Evolutionary conservation across 352 stramenopile species (phyloP), one percentile per base, ranked within the genome.

Genomic region (Phytophthora capsici): DNA sequence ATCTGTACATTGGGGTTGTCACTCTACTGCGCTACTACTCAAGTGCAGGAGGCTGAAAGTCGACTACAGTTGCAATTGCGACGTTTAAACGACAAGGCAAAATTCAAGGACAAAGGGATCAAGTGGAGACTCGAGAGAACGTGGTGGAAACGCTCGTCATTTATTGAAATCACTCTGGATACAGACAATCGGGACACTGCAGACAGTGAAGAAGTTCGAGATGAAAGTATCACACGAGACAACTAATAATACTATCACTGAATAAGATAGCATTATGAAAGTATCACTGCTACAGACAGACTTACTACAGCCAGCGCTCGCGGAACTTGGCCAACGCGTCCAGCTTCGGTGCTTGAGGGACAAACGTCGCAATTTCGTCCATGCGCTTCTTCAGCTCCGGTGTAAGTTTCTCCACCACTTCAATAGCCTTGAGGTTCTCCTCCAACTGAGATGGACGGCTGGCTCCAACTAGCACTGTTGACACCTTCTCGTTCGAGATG

Each of bases 1-100:
- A 46, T 94, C 22, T 95, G 88, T 69, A 93, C 88, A 26, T 62
- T 91, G 16, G 88, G 88, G 0, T 60, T 94, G 17, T 94, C 85
- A 10, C 80, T 95, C 40, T 95, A 95, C 61, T 94, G 88, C 26
- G 88, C 88, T 26, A 76, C 77, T 19, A 68, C 75, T 9, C 88
- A 95, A 61, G 85, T 95, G 26, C 71, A 73, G 22, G 88, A 95
- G 46, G 85, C 88, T 7, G 84, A 94, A 58, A 66, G 53, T 50
- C 81, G 85, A 36, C 59, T 89, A 44, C 62, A 81, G 32, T 56
- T 93, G 28, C 88, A 95, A 53, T 68, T 95, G 43, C 73, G 71
- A 23, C 85, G 84, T 5, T 66, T 95, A 23, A 95, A 95, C 43
- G 71, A 82, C 2, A 80, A 92, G 47, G 62, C 60, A 19, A 88